Base-by-base conservation (phyloP, 2,329 filamentous ascomycete species). In the Botrytis pseudocinerea region DNA sequence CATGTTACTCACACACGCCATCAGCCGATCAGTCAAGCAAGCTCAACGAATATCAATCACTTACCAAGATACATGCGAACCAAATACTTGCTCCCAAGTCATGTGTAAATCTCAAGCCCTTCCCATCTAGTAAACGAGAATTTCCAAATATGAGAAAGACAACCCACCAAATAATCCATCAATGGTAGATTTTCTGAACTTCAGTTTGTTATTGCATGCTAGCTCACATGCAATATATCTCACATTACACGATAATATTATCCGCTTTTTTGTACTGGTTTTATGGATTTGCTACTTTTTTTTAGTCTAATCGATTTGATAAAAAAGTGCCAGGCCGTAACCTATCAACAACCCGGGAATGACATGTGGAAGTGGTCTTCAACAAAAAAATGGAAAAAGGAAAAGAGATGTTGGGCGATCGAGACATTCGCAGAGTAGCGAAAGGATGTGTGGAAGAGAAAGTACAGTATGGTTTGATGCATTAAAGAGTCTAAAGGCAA, bases 401-500 rank as follows among this genome's bases (percentile, higher is more conserved):
- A 46, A 71, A 66, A 71, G 48, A 68, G 51, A 61, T 71, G 42
- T 57, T 51, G 68, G 72, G n/a, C 46, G 28, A 59, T 73, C 68
- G 28, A 72, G 54, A 68, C 59, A 59, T 44, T 42, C 57, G 54
- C 44, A 42, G 20, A 72, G 44, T 70, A 61, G 71, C 64, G 72
- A 73, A 75, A 72, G 75, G 66, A 74, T 51, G 48, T 66, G 75
- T 73, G 74, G 74, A 77, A 75, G 75, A 71, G 74, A 64, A 77
- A 76, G 57, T 75, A 78, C 75, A 79, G 73, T 78, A 73, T 77
- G 74, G 74, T 77, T 77, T 76, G 74, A 74, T 77, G 78, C 76
- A 80, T 79, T 80, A 69, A 71, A 79, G 78, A 79, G 77, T 80
- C 78, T 78, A 80, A 78, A 77, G 75, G 72, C 76, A 76, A 78